A percentile compares a stretch with the other conserved stretches of the same genome.
Conservation (phyloP, 768 basidiomycete genomes). For the Kondoa malvinella region DNA sequence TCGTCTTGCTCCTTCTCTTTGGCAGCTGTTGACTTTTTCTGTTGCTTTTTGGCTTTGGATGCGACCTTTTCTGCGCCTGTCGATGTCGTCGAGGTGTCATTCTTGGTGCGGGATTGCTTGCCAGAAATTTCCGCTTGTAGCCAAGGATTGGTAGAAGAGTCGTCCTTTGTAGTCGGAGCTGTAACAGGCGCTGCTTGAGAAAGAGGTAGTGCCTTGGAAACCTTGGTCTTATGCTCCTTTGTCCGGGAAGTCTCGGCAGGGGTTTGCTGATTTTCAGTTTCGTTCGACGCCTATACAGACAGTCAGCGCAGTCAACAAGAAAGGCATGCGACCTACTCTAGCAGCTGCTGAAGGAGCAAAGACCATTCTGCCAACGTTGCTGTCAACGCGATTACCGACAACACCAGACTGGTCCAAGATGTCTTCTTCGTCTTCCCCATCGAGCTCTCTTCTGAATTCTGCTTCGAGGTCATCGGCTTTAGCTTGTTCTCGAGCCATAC, state of each 20-base stretch:
- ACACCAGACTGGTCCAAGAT: slow-evolving; percentile 23
- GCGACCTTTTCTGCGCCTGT: slow-evolving; percentile 18
- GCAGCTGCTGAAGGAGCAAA: slow-evolving; percentile 29
- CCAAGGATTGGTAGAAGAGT: slow-evolving; percentile 5
- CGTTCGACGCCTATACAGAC: background rate
- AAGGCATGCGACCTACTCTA: background rate
- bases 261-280: background rate
- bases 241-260: background rate
- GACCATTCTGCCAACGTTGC: slow-evolving; percentile 34
- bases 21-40: slow-evolving; percentile 43
- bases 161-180: background rate
- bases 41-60: slow-evolving; percentile 18
- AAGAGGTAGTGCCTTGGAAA: background rate
- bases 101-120: background rate
- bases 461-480: slow-evolving; percentile 49
- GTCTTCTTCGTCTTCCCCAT: slow-evolving; percentile 30
- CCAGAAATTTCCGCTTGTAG: background rate
- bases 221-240: slow-evolving; percentile 1
- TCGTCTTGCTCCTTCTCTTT: slow-evolving; percentile 52
- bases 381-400: slow-evolving; percentile 30
- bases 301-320: background rate
- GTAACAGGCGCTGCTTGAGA: background rate
- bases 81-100: background rate
- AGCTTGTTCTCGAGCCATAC: slow-evolving; percentile 49
- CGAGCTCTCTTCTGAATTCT: slow-evolving; percentile 46